phyloP scores from a whole-genome alignment of 225 moss, liverwort and hornwort species.

The Polytrichum formosum region DNA sequence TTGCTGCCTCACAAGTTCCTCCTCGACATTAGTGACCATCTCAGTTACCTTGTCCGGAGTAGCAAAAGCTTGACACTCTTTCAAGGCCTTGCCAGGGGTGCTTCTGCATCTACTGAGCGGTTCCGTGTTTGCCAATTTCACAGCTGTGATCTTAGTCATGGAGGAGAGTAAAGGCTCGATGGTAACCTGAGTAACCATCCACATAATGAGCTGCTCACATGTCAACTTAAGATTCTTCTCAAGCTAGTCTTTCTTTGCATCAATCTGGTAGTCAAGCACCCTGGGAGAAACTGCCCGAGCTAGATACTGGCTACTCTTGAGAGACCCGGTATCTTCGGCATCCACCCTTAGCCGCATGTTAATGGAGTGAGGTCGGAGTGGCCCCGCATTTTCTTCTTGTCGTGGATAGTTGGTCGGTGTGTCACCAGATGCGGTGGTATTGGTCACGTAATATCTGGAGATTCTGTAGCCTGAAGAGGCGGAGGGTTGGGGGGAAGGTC shows the following conservation, averaged over 20 bases:
- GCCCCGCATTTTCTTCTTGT: no score
- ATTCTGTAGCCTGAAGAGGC: no score
- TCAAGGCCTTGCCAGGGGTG: conserved; percentile 55
- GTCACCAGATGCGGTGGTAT: no score
- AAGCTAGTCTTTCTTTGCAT: conserved; percentile 81
- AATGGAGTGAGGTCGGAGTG: no score
- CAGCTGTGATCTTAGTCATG: conserved; percentile 95
- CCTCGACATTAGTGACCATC: conserved; percentile 76
- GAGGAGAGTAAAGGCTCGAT: conserved; percentile 94
- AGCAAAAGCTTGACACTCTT: conserved; percentile 86
- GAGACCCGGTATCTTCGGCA: conserved; percentile 16
- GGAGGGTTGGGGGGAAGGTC: no score
- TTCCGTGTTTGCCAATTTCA: conserved; percentile 53
- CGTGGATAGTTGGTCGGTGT: no score
- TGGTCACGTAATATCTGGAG: no score
- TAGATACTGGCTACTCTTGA: conserved; percentile 73
- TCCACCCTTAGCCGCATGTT: no score
- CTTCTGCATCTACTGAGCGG: conserved; percentile 53
- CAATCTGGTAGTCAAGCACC: conserved; percentile 87
- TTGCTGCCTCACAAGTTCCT: conserved; percentile 53
- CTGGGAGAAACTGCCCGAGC: conserved; percentile 88
- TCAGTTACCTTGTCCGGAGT: conserved; percentile 84
- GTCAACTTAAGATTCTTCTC: conserved; percentile 88
- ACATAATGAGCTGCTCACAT: conserved; percentile 97
- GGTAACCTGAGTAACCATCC: conserved; percentile 71